These are phyloP conservation scores for Amanita exitialis DNA, from an alignment of 768 basidiomycete species.

Conservation along the genomic window DNA sequence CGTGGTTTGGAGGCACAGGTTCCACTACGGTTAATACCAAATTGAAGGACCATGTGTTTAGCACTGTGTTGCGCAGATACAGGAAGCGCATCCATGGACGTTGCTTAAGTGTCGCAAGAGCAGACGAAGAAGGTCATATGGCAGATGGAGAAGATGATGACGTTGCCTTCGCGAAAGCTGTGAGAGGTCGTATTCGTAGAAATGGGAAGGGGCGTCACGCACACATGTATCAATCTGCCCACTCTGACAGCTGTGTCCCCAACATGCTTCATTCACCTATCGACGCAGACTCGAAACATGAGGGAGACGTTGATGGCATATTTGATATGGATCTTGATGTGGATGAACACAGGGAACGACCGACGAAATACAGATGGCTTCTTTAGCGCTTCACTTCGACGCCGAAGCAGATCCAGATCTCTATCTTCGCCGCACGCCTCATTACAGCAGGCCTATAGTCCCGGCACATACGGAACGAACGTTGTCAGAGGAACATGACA, in stretches of 20 bases:
- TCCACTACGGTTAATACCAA: constrained; percentile 91
- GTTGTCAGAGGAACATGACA: constrained; percentile 28
- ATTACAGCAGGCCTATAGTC: constrained; percentile 15
- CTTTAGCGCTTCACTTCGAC: constrained; percentile 28
- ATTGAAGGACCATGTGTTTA: constrained; percentile 93
- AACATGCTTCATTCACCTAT: constrained; percentile 58
- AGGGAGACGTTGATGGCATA: constrained; percentile 17
- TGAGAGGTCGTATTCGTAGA: constrained; percentile 20
- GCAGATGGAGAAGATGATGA: constrained; percentile 19
- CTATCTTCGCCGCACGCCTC: constrained; percentile 21
- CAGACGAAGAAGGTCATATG: constrained; percentile 44
- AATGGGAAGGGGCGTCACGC: constrained; percentile 29
- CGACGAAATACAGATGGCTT: constrained; percentile 6
- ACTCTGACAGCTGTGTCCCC: constrained; percentile 22
- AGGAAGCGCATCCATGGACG: constrained; percentile 39
- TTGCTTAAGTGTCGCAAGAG: constrained; percentile 25
- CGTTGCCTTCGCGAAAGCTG: constrained; percentile 12
- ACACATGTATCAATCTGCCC: constrained; percentile 29
- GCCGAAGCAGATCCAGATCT: constrained; percentile 34
- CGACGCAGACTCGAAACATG: constrained; percentile 29
- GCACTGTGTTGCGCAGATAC: constrained; percentile 71
- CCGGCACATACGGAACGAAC: constrained; percentile 15
- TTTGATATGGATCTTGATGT: constrained; percentile 36
- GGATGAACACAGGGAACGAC: constrained; percentile 9
- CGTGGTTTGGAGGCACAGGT: constrained; percentile 81